phyloP scores from a whole-genome alignment of 106 monocot genomes.

The Dendrobium huoshanense region DNA sequence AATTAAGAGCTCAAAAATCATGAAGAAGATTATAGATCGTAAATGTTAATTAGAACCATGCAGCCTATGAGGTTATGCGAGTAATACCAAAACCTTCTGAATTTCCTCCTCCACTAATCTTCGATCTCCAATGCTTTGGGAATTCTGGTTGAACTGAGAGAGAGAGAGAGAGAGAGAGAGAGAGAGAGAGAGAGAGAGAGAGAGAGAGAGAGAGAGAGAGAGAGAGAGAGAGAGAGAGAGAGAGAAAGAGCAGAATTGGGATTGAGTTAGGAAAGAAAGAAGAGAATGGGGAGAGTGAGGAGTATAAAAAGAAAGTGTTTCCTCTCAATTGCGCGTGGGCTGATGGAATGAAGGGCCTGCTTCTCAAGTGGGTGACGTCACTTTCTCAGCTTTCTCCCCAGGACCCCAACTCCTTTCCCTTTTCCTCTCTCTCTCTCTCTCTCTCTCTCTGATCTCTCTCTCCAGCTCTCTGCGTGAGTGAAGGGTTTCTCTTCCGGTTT shows the following conservation, averaged over 20 bases:
- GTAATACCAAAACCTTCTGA: background rate
- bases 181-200: constrained; percentile 16
- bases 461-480: background rate
- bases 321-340: constrained; percentile 50
- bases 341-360: constrained; percentile 32
- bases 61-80: too few species aligned
- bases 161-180: background rate
- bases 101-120: background rate
- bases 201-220: constrained; percentile 4
- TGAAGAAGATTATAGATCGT: too few species aligned
- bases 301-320: constrained; percentile 21
- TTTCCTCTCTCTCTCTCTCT: background rate
- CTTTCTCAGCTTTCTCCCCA: constrained; percentile 2
- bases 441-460: background rate
- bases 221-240: constrained; percentile 8
- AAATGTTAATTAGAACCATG: too few species aligned
- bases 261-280: background rate
- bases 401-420: background rate
- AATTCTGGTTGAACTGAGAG: background rate
- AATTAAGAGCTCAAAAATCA: too few species aligned
- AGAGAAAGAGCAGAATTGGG: constrained; percentile 12
- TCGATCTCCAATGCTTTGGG: background rate
- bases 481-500: background rate
- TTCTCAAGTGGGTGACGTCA: constrained; percentile 29
- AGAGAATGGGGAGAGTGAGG: constrained; percentile 7